A percentile compares a stretch with the other conserved stretches of the same genome.
phyloP scores from a whole-genome alignment of 768 basidiomycete genomes.

The Podaxis mareebaensis region DNA sequence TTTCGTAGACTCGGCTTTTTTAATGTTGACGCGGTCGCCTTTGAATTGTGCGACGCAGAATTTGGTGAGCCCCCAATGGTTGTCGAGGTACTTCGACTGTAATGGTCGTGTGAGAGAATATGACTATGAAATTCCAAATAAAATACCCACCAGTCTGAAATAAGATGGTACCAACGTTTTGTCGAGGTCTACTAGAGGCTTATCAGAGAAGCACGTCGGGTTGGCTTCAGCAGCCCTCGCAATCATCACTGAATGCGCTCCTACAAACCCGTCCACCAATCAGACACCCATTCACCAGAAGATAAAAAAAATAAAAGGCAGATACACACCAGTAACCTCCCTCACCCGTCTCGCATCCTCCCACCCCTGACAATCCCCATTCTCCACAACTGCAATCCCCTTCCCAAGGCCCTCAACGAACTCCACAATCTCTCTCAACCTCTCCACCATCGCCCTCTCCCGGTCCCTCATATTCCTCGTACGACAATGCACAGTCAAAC shows the following conservation, averaged over 20 bases:
- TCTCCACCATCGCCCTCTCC: constrained; percentile 75
- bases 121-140: not conserved
- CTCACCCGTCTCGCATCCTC: constrained; percentile 79
- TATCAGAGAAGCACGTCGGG: constrained; percentile 80
- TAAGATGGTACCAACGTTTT: constrained; percentile 70
- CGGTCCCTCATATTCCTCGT: constrained; percentile 88
- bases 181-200: constrained; percentile 69
- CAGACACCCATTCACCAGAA: not conserved
- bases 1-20: constrained; percentile 59
- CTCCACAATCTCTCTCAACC: constrained; percentile 83
- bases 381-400: constrained; percentile 88
- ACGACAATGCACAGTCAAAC: constrained; percentile 92
- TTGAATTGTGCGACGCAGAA: constrained; percentile 87
- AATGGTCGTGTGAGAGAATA: not conserved
- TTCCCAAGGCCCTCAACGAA: constrained; percentile 74
- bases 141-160: constrained; percentile 59
- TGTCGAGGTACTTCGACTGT: constrained; percentile 73
- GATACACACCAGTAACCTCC: constrained; percentile 57
- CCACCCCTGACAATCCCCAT: constrained; percentile 86
- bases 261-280: constrained; percentile 37
- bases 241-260: constrained; percentile 91
- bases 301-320: constrained; percentile 26
- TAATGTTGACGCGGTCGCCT: constrained; percentile 53
- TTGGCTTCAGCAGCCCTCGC: constrained; percentile 94
- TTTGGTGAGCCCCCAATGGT: constrained; percentile 84